Evolutionary conservation across 768 basidiomycete species (phyloP), one percentile per base, ranked within the genome.

Genomic region (Asterophora lycoperdoides): DNA sequence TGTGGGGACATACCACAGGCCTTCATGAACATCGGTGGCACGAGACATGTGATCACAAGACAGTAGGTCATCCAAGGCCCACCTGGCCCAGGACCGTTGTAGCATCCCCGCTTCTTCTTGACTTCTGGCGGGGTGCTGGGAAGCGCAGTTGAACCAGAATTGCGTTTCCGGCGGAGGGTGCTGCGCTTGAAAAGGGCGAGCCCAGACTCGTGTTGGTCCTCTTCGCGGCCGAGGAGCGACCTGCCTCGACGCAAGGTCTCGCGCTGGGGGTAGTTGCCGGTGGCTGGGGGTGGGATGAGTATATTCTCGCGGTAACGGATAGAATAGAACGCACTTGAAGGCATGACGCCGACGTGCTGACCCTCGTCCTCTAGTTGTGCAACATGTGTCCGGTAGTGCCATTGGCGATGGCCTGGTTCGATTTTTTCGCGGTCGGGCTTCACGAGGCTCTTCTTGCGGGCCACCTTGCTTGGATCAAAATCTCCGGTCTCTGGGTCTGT

Each of bases 11-110:
- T 61, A 92, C 92, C 93, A 59, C 89, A 93, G 26, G 81, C 71
- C 44, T 70, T 76, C 51, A 96, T 76, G 17, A 97, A 52, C 51
- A 89, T 81, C 1, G 80, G 68, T 1, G 96, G 96, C n/a, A 95
- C 71, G 59, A 84, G 84, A 58, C 77, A 79, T 5, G 96, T 99
- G 44, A 96, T 53, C 55, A 93, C 59, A 65, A 83, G 84, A 67
- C 89, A 96, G 67, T 93, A 99, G 51, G 88, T 81, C 84, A 96
- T 95, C 93, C 93, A 98, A 19, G 84, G 81, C 42, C 93, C 86
- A 56, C 93, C 85, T 11, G 95, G 95, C 10, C 94, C 93, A 34
- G 93, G 92, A 50, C 84, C 83, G 42, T 81, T 83, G 60, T 89
- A 79, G 50, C 84, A 88, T 14, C 74, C 73, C 47, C 73, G 64